Evolutionary conservation across 768 basidiomycete species (phyloP).

Genomic region (Russula vinacea): DNA sequence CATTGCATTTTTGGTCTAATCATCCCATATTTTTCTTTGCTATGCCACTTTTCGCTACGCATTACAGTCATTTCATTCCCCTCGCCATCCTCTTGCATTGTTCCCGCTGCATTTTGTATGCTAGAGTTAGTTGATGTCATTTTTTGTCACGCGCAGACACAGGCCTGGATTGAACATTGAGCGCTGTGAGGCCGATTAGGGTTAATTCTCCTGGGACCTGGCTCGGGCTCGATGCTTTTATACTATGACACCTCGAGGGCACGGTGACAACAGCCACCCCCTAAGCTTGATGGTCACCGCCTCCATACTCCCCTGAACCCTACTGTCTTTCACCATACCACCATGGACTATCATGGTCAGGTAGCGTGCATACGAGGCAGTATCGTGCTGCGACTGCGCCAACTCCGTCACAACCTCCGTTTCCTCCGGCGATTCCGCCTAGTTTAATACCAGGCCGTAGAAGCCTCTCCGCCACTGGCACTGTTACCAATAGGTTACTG

Average conservation of each 20-base stretch:
- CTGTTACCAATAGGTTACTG: neutral
- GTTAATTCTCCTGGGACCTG: neutral
- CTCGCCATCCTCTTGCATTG: constrained; percentile 19
- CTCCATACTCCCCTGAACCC: neutral
- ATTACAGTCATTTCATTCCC: constrained; percentile 7
- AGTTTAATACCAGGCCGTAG: constrained; percentile 20
- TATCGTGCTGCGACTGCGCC: constrained; percentile 19
- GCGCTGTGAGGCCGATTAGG: constrained; percentile 18
- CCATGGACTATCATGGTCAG: constrained; percentile 2
- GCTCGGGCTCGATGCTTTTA: neutral
- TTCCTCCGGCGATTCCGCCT: constrained; percentile 8
- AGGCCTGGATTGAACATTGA: neutral
- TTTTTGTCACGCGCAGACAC: neutral
- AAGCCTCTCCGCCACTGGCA: neutral
- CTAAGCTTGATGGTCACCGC: neutral
- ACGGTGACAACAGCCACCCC: constrained; percentile 1
- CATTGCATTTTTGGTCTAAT: constrained; percentile 9
- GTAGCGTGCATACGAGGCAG: neutral
- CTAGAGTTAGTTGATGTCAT: constrained; percentile 27
- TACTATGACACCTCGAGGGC: too few species aligned
- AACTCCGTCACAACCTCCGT: neutral
- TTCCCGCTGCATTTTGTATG: constrained; percentile 25
- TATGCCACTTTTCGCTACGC: constrained; percentile 22
- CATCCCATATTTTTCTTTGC: constrained; percentile 16
- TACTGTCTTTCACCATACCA: neutral